Conservation (phyloP, 2,329 filamentous ascomycete species). For the Cercospora zeina region DNA sequence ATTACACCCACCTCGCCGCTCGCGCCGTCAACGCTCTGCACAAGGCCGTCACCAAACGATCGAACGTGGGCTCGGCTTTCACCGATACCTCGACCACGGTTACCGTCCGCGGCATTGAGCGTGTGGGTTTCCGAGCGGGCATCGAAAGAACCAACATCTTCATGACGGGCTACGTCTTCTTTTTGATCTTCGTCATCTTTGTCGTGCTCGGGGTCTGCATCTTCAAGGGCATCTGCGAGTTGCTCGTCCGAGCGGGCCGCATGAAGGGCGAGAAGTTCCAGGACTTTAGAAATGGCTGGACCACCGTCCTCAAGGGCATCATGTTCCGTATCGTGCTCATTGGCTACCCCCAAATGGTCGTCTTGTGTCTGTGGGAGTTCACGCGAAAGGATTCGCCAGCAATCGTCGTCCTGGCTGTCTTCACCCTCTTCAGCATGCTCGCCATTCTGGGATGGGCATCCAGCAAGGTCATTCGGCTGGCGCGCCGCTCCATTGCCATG, state of each 20-base stretch:
- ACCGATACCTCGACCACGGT: slow-evolving; percentile 44
- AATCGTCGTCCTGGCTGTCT: slow-evolving; percentile 80
- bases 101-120: slow-evolving; percentile 76
- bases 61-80: slow-evolving; percentile 32
- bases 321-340: slow-evolving; percentile 87
- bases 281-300: slow-evolving; percentile 94
- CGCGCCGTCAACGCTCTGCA: slow-evolving; percentile 50
- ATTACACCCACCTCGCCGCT: slow-evolving; percentile 52
- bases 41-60: slow-evolving; percentile 48
- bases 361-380: slow-evolving; percentile 91
- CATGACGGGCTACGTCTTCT: slow-evolving; percentile 86
- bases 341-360: slow-evolving; percentile 85
- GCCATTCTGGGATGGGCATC: slow-evolving; percentile 80
- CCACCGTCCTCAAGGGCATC: slow-evolving; percentile 88
- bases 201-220: slow-evolving; percentile 70
- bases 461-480: slow-evolving; percentile 84
- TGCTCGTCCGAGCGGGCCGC: slow-evolving; percentile 70
- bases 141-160: slow-evolving; percentile 94
- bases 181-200: slow-evolving; percentile 76
- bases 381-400: slow-evolving; percentile 82
- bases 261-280: slow-evolving; percentile 84
- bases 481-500: slow-evolving; percentile 82
- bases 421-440: slow-evolving; percentile 81
- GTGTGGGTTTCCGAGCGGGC: slow-evolving; percentile 78
- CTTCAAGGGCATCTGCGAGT: slow-evolving; percentile 81